These are phyloP conservation scores for Crucihimalaya himalaica DNA, from an alignment of 345 rosid genomes.

Conservation along the genomic window DNA sequence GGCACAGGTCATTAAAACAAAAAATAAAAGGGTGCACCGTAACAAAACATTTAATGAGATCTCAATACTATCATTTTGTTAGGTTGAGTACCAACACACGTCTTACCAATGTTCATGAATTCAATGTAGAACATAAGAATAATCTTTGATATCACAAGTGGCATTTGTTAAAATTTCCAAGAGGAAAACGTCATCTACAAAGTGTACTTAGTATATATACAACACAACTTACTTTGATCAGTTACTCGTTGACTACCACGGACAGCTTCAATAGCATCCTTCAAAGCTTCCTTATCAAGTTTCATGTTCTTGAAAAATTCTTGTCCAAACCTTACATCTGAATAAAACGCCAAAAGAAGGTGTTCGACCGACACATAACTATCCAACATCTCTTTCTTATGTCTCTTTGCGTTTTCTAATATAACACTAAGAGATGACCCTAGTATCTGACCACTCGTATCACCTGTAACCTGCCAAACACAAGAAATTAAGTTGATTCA, in stretches of 20 bases:
- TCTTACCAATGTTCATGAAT: neutral
- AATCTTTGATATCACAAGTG: neutral
- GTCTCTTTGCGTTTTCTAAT: constrained; percentile 60
- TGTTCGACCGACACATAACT: constrained; percentile 82
- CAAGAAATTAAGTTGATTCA: neutral
- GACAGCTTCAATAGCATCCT: constrained; percentile 67
- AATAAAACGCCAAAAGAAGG: constrained; percentile 62
- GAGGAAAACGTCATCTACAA: neutral
- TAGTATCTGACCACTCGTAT: constrained; percentile 62
- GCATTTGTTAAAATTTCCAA: neutral
- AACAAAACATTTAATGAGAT: neutral
- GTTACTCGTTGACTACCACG: constrained; percentile 90
- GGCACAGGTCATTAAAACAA: neutral
- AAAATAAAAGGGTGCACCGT: neutral
- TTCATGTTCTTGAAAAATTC: constrained; percentile 57
- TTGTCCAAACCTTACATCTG: constrained; percentile 77
- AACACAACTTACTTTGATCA: constrained; percentile 67
- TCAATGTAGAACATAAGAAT: neutral
- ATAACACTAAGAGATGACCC: constrained; percentile 59
- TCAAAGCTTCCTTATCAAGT: constrained; percentile 63
- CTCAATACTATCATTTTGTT: neutral
- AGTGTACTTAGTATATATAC: neutral
- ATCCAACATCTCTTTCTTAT: constrained; percentile 79
- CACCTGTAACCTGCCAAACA: constrained; percentile 61
- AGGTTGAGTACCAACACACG: neutral